These are phyloP conservation scores for Aureobasidium sp. DNA, from an alignment of 2,329 filamentous ascomycete genomes.

Conservation along the genomic window DNA sequence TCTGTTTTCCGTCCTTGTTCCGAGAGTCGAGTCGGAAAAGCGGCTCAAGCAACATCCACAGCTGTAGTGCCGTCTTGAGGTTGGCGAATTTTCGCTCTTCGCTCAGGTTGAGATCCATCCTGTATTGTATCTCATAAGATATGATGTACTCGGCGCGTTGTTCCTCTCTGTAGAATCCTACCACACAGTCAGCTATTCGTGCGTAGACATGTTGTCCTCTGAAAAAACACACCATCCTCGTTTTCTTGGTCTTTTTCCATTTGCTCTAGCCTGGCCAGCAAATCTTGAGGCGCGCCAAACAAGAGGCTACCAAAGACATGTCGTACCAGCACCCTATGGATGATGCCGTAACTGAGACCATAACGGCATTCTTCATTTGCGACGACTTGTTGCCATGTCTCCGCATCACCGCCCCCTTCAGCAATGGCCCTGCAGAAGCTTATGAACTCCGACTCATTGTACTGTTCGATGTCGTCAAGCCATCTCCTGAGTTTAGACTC, in stretches of 20 bases:
- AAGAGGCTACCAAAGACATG: constrained; percentile 23
- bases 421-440: constrained; percentile 26
- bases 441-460: constrained; percentile 14
- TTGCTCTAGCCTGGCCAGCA: constrained; percentile 25
- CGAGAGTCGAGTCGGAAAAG: constrained; percentile 10
- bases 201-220: neutral
- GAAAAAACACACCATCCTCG: constrained; percentile 28
- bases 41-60: constrained; percentile 16
- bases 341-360: constrained; percentile 22
- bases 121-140: neutral
- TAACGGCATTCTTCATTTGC: constrained; percentile 13
- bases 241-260: constrained; percentile 31
- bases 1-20: neutral
- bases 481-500: neutral
- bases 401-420: constrained; percentile 17
- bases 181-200: constrained; percentile 6
- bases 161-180: constrained; percentile 23
- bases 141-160: constrained; percentile 16
- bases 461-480: neutral
- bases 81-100: neutral
- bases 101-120: neutral
- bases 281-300: constrained; percentile 19
- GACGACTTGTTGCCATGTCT: constrained; percentile 21
- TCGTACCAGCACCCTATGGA: constrained; percentile 24
- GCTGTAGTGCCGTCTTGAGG: constrained; percentile 11